These are phyloP conservation scores for Dictyostelium citrinum DNA, from an alignment of 78 protist species.

Conservation along the genomic window DNA sequence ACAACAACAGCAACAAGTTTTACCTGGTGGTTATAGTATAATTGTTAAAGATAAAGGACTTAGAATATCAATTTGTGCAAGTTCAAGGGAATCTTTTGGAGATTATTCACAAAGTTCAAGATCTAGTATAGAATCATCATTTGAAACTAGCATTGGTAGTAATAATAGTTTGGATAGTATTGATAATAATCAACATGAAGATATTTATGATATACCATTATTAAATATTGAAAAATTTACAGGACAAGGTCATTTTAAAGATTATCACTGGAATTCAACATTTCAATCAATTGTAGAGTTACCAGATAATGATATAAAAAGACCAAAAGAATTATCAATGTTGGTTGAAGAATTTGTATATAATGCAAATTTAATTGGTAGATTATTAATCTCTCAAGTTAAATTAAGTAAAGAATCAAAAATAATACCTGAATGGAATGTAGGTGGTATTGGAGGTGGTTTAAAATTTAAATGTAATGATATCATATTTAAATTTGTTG, in stretches of 20 bases:
- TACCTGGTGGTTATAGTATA: background rate
- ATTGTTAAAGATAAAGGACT: background rate
- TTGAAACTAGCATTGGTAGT: background rate
- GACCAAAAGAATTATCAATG: slow-evolving; percentile 13
- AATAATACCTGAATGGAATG: slow-evolving; percentile 36
- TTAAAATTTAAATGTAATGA: slow-evolving; percentile 27
- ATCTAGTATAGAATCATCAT: background rate
- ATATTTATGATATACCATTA: background rate
- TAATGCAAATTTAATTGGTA: slow-evolving; percentile 73
- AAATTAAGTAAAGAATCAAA: slow-evolving; percentile 41
- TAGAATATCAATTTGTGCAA: background rate
- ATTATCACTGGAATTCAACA: slow-evolving; percentile 31
- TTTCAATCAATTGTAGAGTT: slow-evolving; percentile 7
- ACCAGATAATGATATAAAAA: background rate
- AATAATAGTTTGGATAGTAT: background rate
- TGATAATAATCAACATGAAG: background rate
- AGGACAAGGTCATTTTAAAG: background rate
- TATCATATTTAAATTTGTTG: slow-evolving; percentile 67
- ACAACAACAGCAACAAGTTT: background rate
- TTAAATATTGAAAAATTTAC: background rate
- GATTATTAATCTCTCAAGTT: slow-evolving; percentile 73
- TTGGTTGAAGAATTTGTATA: slow-evolving; percentile 61
- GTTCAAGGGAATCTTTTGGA: background rate
- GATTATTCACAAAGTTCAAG: background rate
- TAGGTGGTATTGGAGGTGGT: slow-evolving; percentile 83